A percentile compares a stretch with the other conserved stretches of the same genome.
phyloP scores from a whole-genome alignment of 345 rosid species.

The Cardamine chenopodiifolia region DNA sequence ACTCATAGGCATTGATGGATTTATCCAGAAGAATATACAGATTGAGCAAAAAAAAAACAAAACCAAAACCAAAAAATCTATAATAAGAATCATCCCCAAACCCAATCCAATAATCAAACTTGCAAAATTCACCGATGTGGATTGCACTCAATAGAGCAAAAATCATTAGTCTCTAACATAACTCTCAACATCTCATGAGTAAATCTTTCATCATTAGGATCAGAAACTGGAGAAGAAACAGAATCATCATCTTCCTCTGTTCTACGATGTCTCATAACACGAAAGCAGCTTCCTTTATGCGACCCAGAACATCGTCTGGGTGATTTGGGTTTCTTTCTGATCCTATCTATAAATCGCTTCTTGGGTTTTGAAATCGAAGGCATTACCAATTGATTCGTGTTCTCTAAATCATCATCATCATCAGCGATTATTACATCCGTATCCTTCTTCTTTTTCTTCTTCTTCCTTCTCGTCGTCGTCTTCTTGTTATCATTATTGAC shows the following conservation, averaged over 20 bases:
- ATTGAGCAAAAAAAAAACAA: constrained; percentile 9
- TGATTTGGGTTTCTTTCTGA: constrained; percentile 38
- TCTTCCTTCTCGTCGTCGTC: constrained; percentile 13
- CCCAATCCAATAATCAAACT: constrained; percentile 17
- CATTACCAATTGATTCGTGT: constrained; percentile 19
- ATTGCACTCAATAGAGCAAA: constrained; percentile 36
- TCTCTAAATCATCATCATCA: background rate
- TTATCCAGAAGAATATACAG: constrained; percentile 27
- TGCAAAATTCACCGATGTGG: constrained; percentile 36
- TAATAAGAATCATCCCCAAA: constrained; percentile 13
- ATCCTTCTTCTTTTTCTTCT: constrained; percentile 15
- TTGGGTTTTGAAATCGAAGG: constrained; percentile 23
- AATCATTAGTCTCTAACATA: constrained; percentile 46
- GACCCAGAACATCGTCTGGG: constrained; percentile 31
- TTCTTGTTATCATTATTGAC: constrained; percentile 15
- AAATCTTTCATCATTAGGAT: constrained; percentile 43
- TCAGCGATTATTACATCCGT: background rate
- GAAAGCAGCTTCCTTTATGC: constrained; percentile 41
- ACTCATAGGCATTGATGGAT: constrained; percentile 12
- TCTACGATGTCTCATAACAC: constrained; percentile 17
- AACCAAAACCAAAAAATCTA: constrained; percentile 8
- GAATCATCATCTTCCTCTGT: background rate
- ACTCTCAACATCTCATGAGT: constrained; percentile 41
- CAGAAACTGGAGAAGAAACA: constrained; percentile 34
- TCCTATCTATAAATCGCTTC: constrained; percentile 26